Percentiles rank a stretch among this genome's conserved stretches.
Conservation (phyloP, 2,329 filamentous ascomycete genomes). For the Zopfia rhizophila region DNA sequence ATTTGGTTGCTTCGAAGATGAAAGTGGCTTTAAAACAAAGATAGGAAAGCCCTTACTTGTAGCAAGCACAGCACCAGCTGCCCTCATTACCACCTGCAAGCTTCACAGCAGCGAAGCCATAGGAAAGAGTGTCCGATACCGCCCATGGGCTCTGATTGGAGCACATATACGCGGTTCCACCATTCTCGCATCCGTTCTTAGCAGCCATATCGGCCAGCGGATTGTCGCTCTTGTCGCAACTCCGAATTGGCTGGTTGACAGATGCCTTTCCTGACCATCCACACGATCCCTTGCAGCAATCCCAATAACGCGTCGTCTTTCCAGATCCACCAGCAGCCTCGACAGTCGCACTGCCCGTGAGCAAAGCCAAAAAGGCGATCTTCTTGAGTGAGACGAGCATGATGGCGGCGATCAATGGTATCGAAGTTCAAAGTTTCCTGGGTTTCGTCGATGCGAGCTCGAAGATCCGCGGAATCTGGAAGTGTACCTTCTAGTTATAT, state of each 20-base stretch:
- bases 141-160: constrained; percentile 71
- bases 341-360: constrained; percentile 37
- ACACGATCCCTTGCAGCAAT: constrained; percentile 78
- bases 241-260: constrained; percentile 63
- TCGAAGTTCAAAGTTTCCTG: constrained; percentile 3
- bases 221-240: constrained; percentile 67
- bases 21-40: not conserved
- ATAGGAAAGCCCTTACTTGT: constrained; percentile 53
- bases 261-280: constrained; percentile 68
- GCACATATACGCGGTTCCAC: constrained; percentile 68
- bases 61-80: constrained; percentile 73
- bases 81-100: constrained; percentile 65
- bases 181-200: constrained; percentile 63
- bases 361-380: constrained; percentile 37
- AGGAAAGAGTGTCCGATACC: constrained; percentile 66
- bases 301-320: constrained; percentile 55
- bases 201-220: constrained; percentile 63
- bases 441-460: constrained; percentile 11
- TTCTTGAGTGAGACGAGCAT: constrained; percentile 43
- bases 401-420: constrained; percentile 11
- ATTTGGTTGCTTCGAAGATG: too few relatives aligned
- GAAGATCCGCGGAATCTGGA: constrained; percentile 3
- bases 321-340: constrained; percentile 40
- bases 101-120: constrained; percentile 72
- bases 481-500: constrained; percentile 12